phyloP scores from a whole-genome alignment of 2,329 filamentous ascomycete species.

The Colletotrichum musicola region DNA sequence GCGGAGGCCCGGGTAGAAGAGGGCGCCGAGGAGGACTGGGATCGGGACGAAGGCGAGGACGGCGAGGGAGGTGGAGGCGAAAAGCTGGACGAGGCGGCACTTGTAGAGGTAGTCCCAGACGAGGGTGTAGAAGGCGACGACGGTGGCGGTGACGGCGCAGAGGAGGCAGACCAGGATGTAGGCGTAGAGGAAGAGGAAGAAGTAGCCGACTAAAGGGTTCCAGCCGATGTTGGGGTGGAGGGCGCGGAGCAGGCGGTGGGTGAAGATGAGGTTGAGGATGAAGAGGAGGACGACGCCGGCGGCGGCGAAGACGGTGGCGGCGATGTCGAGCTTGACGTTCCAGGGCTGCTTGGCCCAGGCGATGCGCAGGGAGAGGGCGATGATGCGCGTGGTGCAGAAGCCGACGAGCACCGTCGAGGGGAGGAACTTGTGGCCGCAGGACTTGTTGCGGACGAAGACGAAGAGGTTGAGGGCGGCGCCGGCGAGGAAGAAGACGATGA shows the following conservation, averaged over 20 bases:
- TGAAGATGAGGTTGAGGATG: constrained; percentile 81
- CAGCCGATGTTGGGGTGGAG: constrained; percentile 80
- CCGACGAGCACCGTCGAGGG: constrained; percentile 70
- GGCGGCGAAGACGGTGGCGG: constrained; percentile 77
- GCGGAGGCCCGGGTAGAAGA: constrained; percentile 53
- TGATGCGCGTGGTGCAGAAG: constrained; percentile 68
- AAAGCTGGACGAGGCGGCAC: constrained; percentile 75
- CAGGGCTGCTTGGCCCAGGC: constrained; percentile 61
- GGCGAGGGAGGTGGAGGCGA: constrained; percentile 73
- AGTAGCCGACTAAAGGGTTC: constrained; percentile 63
- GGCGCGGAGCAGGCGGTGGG: constrained; percentile 80
- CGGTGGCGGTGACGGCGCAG: constrained; percentile 74
- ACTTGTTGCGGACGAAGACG: constrained; percentile 65
- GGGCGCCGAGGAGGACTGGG: constrained; percentile 61
- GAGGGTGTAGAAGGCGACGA: constrained; percentile 77
- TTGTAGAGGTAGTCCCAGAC: constrained; percentile 59
- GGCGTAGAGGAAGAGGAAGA: constrained; percentile 70
- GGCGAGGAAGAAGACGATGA: constrained; percentile 69
- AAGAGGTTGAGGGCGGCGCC: constrained; percentile 70
- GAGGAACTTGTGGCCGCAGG: constrained; percentile 68
- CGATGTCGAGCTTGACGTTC: constrained; percentile 61
- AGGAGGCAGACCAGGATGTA: constrained; percentile 71
- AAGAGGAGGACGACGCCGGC: constrained; percentile 82
- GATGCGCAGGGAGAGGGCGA: constrained; percentile 65
- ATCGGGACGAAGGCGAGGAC: constrained; percentile 74